These are phyloP conservation scores for Acanthamoeba quina DNA, from an alignment of 208 protist genomes.

Conservation along the genomic window DNA sequence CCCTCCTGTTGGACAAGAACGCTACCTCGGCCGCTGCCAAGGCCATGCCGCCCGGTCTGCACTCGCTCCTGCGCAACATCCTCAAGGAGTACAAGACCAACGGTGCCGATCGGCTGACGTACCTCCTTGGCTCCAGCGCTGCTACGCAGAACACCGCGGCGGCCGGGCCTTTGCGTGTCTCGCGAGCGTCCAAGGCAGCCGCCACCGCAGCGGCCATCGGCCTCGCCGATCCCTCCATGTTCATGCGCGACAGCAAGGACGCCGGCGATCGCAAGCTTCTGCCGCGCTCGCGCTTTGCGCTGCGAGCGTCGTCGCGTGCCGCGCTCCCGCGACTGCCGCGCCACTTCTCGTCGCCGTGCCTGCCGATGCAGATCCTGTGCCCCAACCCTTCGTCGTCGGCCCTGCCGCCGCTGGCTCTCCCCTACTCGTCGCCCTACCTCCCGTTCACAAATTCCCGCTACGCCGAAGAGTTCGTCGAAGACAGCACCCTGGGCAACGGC, in stretches of 20 bases:
- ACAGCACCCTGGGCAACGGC: conserved; percentile 14
- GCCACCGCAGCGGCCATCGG: background rate
- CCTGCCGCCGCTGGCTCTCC: conserved; percentile 21
- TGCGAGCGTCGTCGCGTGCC: background rate
- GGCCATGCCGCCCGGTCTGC: background rate
- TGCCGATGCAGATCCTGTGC: conserved; percentile 10
- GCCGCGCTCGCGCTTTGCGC: background rate
- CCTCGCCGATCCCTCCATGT: background rate
- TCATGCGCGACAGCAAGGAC: background rate
- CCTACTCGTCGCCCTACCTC: conserved; percentile 16
- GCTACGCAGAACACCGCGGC: background rate
- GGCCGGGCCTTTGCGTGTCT: background rate
- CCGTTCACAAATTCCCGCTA: background rate
- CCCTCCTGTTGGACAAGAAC: conserved; percentile 14
- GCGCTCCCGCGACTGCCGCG: background rate
- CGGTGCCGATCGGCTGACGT: background rate
- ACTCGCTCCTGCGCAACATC: conserved; percentile 5
- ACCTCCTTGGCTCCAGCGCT: background rate
- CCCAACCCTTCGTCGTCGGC: conserved; percentile 19
- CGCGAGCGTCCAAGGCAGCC: background rate
- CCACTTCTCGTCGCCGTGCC: conserved; percentile 17
- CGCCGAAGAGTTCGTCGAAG: conserved; percentile 11
- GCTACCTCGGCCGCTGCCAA: background rate
- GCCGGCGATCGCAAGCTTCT: background rate
- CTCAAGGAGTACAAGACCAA: conserved; percentile 20